Conservation (phyloP, 345 rosid genomes). For the Rhodomyrtus tomentosa region DNA sequence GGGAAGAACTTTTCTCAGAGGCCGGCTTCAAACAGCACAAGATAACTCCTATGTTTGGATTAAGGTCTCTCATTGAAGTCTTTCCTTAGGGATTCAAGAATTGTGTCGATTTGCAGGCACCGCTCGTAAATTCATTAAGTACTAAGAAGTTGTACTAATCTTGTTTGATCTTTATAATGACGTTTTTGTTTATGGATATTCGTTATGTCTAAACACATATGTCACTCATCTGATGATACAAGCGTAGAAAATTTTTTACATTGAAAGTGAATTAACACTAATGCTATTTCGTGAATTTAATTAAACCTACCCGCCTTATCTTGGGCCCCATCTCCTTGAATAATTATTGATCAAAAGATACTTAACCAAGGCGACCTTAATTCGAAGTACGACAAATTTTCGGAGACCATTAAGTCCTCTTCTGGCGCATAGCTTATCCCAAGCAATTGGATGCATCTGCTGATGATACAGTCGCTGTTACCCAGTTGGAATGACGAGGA, state of each 20-base stretch:
- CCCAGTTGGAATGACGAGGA: constrained; percentile 32
- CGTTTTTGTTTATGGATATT: background rate
- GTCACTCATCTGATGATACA: background rate
- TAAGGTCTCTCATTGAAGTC: constrained; percentile 32
- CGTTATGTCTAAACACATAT: background rate
- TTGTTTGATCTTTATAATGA: background rate
- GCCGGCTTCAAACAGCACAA: constrained; percentile 24
- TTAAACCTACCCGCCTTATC: background rate
- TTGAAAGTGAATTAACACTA: background rate
- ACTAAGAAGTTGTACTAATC: background rate
- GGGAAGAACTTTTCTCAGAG: constrained; percentile 13
- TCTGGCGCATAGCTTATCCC: background rate
- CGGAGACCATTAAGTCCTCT: background rate
- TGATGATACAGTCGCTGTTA: constrained; percentile 12
- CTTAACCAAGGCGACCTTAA: background rate
- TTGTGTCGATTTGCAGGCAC: background rate
- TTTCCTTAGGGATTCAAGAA: constrained; percentile 6
- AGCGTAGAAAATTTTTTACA: background rate
- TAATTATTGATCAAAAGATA: background rate
- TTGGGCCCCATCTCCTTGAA: background rate
- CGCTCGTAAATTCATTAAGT: background rate
- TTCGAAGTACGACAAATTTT: background rate
- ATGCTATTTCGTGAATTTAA: background rate
- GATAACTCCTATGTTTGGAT: constrained; percentile 17
- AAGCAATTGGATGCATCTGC: background rate